phyloP scores from a whole-genome alignment of 2,329 filamentous ascomycete genomes.

The Dactylonectria macrodidyma region DNA sequence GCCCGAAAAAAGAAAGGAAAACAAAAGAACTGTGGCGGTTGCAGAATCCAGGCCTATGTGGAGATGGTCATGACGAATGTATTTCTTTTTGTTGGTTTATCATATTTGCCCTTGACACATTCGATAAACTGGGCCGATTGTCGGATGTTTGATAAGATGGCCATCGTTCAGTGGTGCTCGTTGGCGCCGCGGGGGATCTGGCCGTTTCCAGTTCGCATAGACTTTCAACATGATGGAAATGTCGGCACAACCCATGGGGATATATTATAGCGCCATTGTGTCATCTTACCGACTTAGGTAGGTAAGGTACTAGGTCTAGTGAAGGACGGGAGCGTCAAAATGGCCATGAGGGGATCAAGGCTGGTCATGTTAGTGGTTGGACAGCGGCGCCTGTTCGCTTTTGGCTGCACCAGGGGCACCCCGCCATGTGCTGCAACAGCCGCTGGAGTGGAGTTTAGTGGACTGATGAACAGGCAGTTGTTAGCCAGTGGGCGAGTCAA shows the following conservation, averaged over 20 bases:
- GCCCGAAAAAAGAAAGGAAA: slow-evolving; percentile 10
- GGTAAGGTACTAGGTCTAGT: neutral
- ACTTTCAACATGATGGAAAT: neutral
- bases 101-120: neutral
- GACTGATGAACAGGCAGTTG: neutral
- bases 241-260: neutral
- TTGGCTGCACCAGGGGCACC: neutral
- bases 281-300: neutral
- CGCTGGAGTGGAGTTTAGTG: slow-evolving; percentile 11
- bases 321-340: slow-evolving; percentile 17
- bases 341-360: neutral
- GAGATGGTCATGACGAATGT: neutral
- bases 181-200: slow-evolving; percentile 1
- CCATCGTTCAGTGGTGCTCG: neutral
- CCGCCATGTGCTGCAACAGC: neutral
- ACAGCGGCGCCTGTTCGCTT: slow-evolving; percentile 7
- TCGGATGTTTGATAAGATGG: neutral
- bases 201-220: neutral
- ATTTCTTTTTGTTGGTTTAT: neutral
- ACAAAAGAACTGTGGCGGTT: slow-evolving; percentile 4
- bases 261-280: neutral
- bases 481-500: neutral
- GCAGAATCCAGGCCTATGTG: neutral
- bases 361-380: slow-evolving; percentile 14
- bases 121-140: neutral